These are phyloP conservation scores for Eurotiales sp. DNA, from an alignment of 2,329 filamentous ascomycete genomes.

Conservation along the genomic window DNA sequence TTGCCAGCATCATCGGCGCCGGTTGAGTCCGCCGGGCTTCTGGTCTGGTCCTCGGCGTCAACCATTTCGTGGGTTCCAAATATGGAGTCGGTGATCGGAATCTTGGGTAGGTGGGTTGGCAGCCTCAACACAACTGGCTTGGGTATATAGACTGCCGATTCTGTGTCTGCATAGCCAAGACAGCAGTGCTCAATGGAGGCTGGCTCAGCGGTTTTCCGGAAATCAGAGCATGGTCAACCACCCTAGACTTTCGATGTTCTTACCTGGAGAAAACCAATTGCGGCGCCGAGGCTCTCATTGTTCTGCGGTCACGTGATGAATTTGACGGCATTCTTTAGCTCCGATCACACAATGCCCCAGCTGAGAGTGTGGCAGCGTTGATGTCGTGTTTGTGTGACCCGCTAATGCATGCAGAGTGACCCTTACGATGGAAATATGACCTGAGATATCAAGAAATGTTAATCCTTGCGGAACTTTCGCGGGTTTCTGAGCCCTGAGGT, in stretches of 20 bases:
- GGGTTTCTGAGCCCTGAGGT: too few relatives aligned
- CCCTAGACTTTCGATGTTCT: neutral
- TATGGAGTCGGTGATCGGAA: neutral
- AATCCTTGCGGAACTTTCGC: too few relatives aligned
- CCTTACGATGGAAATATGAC: too few relatives aligned
- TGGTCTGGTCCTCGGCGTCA: constrained; percentile 9
- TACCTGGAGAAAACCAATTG: neutral
- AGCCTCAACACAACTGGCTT: neutral
- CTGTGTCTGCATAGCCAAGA: constrained; percentile 1
- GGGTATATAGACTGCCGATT: neutral
- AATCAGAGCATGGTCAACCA: neutral
- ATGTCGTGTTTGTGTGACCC: too few relatives aligned
- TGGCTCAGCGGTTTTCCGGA: neutral
- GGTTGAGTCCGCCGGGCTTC: constrained; percentile 10
- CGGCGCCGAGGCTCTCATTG: neutral
- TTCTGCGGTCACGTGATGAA: neutral
- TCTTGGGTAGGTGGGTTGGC: neutral
- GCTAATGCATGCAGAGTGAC: too few relatives aligned
- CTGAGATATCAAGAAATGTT: too few relatives aligned
- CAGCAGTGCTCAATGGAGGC: neutral
- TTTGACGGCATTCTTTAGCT: too few relatives aligned
- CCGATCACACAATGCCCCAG: too few relatives aligned
- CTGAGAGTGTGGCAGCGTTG: too few relatives aligned
- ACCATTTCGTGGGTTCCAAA: constrained; percentile 9
- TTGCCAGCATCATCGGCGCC: constrained; percentile 8